Conservation (phyloP, 495 filamentous ascomycete genomes). For the Hypoxylon fragiforme region DNA sequence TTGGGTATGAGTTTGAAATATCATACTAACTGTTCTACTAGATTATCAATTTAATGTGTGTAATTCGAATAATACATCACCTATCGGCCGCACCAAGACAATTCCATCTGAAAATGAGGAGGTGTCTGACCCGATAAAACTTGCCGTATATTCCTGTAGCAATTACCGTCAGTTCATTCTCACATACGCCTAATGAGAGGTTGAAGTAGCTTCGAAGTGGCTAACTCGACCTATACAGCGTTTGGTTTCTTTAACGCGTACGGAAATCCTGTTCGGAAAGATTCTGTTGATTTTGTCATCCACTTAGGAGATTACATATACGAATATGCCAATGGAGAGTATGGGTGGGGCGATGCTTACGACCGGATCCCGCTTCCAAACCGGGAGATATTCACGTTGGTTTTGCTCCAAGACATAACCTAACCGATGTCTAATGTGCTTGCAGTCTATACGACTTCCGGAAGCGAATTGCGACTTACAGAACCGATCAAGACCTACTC, state of each 20-base stretch:
- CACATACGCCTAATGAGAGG: constrained; percentile 27
- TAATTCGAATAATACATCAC: constrained; percentile 46
- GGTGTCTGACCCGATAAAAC: constrained; percentile 43
- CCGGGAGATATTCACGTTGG: constrained; percentile 49
- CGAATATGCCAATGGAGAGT: constrained; percentile 59
- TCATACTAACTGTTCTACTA: constrained; percentile 2
- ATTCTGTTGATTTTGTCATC: constrained; percentile 64
- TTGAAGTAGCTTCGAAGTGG: too few relatives aligned
- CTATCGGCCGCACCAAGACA: constrained; percentile 58
- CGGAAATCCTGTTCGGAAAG: constrained; percentile 66
- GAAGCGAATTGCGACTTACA: constrained; percentile 60
- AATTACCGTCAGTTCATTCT: constrained; percentile 49
- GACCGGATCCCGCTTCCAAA: constrained; percentile 59
- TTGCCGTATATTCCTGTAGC: constrained; percentile 57
- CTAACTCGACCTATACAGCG: constrained; percentile 34
- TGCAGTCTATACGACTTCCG: constrained; percentile 60
- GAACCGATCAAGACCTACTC: constrained; percentile 61
- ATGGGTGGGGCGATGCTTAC: constrained; percentile 57
- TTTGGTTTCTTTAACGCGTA: constrained; percentile 65
- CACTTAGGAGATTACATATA: constrained; percentile 72
- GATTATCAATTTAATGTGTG: constrained; percentile 58
- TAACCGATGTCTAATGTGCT: neutral
- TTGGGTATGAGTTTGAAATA: too few relatives aligned
- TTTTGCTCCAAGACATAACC: constrained; percentile 16
- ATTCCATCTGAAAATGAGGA: constrained; percentile 45